Percentiles rank a stretch among this genome's conserved stretches.
These are phyloP conservation scores for Penicillium dipodomyicola DNA, from an alignment of 495 filamentous ascomycete genomes.

Conservation along the genomic window DNA sequence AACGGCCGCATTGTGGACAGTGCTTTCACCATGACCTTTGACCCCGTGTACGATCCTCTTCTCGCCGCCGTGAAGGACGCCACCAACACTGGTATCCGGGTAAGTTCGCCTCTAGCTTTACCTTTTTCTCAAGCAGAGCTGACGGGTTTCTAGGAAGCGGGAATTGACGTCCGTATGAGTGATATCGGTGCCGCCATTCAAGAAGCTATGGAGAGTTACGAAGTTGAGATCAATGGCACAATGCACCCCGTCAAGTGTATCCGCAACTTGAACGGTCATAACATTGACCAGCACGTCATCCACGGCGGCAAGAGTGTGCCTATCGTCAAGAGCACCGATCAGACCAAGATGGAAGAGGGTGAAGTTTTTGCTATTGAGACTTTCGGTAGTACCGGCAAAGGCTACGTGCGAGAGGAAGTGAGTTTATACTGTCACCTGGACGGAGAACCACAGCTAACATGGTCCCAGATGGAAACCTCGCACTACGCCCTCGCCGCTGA, in stretches of 20 bases:
- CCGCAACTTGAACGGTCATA: slow-evolving; percentile 86
- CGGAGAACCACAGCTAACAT: slow-evolving; percentile 17
- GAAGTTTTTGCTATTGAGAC: slow-evolving; percentile 93
- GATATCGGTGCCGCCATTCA: slow-evolving; percentile 64
- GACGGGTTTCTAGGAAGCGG: slow-evolving; percentile 49
- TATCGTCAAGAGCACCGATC: slow-evolving; percentile 76
- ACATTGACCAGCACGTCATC: slow-evolving; percentile 80
- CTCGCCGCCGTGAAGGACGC: slow-evolving; percentile 79
- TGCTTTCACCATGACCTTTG: slow-evolving; percentile 86
- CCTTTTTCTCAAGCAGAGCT: slow-evolving; percentile 9
- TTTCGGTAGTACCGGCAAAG: slow-evolving; percentile 89
- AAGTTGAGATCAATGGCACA: slow-evolving; percentile 63
- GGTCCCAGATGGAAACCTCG: slow-evolving; percentile 60
- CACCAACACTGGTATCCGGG: slow-evolving; percentile 79
- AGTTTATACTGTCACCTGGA: slow-evolving; percentile 16
- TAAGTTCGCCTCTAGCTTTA: slow-evolving; percentile 18
- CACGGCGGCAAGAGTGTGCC: slow-evolving; percentile 89
- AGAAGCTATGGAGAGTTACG: slow-evolving; percentile 67
- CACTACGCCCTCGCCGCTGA: slow-evolving; percentile 70
- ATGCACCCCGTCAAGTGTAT: slow-evolving; percentile 82
- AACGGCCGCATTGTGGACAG: slow-evolving; percentile 91
- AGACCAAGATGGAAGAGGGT: slow-evolving; percentile 92
- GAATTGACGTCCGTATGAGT: slow-evolving; percentile 60
- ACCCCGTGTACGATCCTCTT: slow-evolving; percentile 80
- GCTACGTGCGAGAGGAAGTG: slow-evolving; percentile 77